Conservation (phyloP, 352 stramenopile species). For the Globisporangium mamillatum region DNA sequence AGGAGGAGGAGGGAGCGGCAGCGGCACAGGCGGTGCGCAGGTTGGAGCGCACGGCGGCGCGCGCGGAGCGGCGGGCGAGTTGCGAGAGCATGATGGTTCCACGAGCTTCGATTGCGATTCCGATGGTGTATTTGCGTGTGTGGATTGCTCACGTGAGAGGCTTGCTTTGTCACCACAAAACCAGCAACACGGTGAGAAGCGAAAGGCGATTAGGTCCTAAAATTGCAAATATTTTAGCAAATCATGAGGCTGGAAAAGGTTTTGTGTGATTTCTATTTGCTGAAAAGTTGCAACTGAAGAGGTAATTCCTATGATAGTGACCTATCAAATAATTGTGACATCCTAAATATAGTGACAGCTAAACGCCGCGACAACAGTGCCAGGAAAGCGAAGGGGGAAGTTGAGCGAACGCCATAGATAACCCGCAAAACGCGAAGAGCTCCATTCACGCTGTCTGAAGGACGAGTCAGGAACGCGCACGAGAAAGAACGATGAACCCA, state of each 20-base stretch:
- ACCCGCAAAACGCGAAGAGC: background rate
- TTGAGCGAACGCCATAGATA: background rate
- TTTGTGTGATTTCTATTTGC: background rate
- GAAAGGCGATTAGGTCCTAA: background rate
- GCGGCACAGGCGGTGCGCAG: conserved; percentile 3
- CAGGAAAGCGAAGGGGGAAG: conserved; percentile 4
- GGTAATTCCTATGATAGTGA: background rate
- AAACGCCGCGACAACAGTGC: background rate
- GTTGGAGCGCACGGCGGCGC: conserved; percentile 25
- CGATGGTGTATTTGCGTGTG: conserved; percentile 6
- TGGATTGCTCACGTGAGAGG: background rate
- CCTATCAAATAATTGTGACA: background rate
- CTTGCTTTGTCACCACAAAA: conserved; percentile 11
- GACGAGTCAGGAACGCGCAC: background rate
- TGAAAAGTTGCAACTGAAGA: background rate
- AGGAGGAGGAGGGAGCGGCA: background rate
- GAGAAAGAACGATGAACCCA: conserved; percentile 29
- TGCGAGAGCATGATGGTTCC: conserved; percentile 26
- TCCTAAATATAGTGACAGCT: background rate
- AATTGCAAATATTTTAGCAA: background rate
- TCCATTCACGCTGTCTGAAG: background rate
- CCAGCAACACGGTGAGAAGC: background rate
- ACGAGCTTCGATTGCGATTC: conserved; percentile 14
- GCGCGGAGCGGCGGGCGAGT: conserved; percentile 35
- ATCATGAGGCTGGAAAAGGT: background rate